Evolutionary conservation across 2,329 filamentous ascomycete genomes (phyloP).

Genomic region (Fusarium temperatum): DNA sequence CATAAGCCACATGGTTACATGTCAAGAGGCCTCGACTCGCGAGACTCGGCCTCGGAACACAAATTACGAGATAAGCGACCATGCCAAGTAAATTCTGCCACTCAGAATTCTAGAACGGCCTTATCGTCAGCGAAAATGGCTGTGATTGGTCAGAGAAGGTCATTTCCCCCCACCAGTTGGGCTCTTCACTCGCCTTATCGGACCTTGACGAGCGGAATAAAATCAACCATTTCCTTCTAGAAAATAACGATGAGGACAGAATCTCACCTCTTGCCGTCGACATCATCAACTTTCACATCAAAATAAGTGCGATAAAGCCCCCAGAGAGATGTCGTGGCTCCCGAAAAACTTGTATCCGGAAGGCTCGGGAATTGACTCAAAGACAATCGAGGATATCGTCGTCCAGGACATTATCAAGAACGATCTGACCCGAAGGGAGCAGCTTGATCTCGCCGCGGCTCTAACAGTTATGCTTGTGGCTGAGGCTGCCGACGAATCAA

Average conservation of each 20-base stretch:
- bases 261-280: slow-evolving; percentile 11
- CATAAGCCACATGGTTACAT: neutral
- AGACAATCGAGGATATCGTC: slow-evolving; percentile 12
- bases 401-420: slow-evolving; percentile 23
- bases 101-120: slow-evolving; percentile 29
- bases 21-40: neutral
- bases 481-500: slow-evolving; percentile 3
- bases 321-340: neutral
- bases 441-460: slow-evolving; percentile 10
- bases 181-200: slow-evolving; percentile 25
- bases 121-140: neutral
- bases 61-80: slow-evolving; percentile 14
- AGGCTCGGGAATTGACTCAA: neutral
- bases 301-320: neutral
- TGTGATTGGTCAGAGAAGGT: slow-evolving; percentile 6
- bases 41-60: neutral
- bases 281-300: slow-evolving; percentile 6
- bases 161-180: slow-evolving; percentile 9
- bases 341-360: neutral
- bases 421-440: neutral
- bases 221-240: slow-evolving; percentile 12
- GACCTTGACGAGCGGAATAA: slow-evolving; percentile 16
- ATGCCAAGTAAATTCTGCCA: neutral
- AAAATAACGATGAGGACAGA: slow-evolving; percentile 7
- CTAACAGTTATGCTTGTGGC: slow-evolving; percentile 15